Evolutionary conservation across 192 early-diverging fungal species (phyloP), one percentile per base, ranked within the genome.

Genomic region (Umbelopsis vinacea): DNA sequence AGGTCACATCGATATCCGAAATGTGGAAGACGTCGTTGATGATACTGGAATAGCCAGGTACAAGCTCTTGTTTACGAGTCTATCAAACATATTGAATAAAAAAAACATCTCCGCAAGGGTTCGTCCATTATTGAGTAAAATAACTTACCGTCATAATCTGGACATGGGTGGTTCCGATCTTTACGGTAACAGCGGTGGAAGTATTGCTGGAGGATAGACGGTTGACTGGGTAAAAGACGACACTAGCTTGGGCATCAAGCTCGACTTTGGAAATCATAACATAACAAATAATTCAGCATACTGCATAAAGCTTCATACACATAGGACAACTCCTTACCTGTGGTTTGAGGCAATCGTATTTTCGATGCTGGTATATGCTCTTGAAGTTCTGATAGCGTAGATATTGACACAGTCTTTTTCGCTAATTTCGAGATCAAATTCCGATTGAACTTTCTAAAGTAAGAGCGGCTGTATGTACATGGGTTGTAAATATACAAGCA

Each of bases 21-120:
- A 96, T 93, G 72, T 93, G 94, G 76, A 89, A 92, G 10, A 95
- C 89, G 67, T 98, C 96, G 70, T 95, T 94, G 57, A 95, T 84
- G 47, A 87, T 83, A 29, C 89, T 86, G 66, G 77, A 87, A 66
- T 91, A 76, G 5, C 92, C 93, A 69, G 83, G 81, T 23, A 94
- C 71, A 26, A 89, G 80, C 48, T 96, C 94, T 76, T 94, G 92
- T 47, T 91, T 74, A 7, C 77, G 72, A 4, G 68, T 50, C 77
- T 79, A 46, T 24, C 14, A 40, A 19, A 52, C n/a, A 33, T 22
- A 29, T 29, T 29, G 0, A 26, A 12, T 4, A 4, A 10, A 10
- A 4, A 15, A 24, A 23, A n/a, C 38, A 23, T 52, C 21, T 19
- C 8, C 4, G 6, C 17, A 2, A 46, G 4, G 0, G 21, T n/a